Evolutionary conservation across 2,329 filamentous ascomycete genomes (phyloP), one percentile per base, ranked within the genome.

Genomic region (Neonectria punicea): DNA sequence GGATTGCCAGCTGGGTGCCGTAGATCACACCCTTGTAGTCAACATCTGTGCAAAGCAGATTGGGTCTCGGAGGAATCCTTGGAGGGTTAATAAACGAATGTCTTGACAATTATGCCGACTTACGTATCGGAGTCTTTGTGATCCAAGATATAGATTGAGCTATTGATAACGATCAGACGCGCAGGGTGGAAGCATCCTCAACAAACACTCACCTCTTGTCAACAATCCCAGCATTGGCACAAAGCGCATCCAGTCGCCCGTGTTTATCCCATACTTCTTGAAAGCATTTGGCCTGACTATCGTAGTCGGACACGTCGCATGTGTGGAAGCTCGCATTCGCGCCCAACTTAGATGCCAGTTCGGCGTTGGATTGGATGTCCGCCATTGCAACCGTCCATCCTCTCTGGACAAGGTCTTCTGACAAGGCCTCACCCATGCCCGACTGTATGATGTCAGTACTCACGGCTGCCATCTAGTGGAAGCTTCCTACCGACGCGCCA

Each of bases 21-120:
- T 86, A 86, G 0, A 86, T 72, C 1, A 87, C 79, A 4, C 82
- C 82, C 70, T 86, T 86, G 74, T 82, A 83, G 70, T 83, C 80
- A n/a, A 85, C 73, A 67, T 87, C 83, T 1, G 84, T 85, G 57
- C 80, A 81, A 0, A 70, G 58, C 3, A 83, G 68, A 66, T 85
- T 78, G 1, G 84, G 85, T 63, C 79, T 79, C 1, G 82, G 75
- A 4, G 84, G 84, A 34, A 84, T 68, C 14, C 69, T 72, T 18
- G 5, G 7, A 20, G 56, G 34, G 49, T 68, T 25, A 61, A 63
- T 20, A 30, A 20, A 18, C 20, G 20, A 9, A 6, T 9, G 13
- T 14, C 9, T 20, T 9, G 4, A 20, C 3, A 5, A 5, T 5
- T 39, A 34, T 14, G 20, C 11, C 25, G 6, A 58, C 62, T 22